Percentiles rank a stretch among this genome's conserved stretches.
Conservation (phyloP, 2,329 filamentous ascomycete species). For the Triangularia verruculosa region DNA sequence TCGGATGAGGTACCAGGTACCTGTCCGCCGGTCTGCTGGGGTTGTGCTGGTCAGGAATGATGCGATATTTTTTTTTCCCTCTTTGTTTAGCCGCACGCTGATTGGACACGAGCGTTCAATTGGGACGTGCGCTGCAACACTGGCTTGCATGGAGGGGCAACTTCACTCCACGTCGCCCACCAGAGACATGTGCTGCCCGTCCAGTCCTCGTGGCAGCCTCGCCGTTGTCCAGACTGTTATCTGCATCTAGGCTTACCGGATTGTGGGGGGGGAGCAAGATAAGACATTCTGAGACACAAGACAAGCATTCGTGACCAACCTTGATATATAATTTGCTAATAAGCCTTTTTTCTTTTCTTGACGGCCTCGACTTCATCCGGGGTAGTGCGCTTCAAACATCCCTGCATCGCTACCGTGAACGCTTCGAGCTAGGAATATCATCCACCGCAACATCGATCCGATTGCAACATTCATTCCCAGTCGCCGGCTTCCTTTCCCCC, state of each 20-base stretch:
- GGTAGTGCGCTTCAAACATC: slow-evolving; percentile 11
- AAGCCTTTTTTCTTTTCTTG: background rate
- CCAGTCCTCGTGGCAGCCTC: background rate
- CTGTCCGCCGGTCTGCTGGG: background rate
- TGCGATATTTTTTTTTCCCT: slow-evolving; percentile 24
- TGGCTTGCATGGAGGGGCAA: slow-evolving; percentile 12
- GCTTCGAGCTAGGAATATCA: background rate
- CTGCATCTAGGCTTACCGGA: background rate
- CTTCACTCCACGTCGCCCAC: background rate
- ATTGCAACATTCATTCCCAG: background rate
- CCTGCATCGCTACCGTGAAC: slow-evolving; percentile 8
- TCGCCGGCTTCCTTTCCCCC: background rate
- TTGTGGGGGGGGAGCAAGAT: background rate
- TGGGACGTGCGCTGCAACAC: slow-evolving; percentile 2
- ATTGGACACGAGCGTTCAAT: slow-evolving; percentile 20
- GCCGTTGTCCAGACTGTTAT: background rate
- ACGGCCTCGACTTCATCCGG: background rate
- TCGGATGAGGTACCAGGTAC: slow-evolving; percentile 10
- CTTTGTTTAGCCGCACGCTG: background rate
- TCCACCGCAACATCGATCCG: slow-evolving; percentile 5
- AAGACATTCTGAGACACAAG: background rate
- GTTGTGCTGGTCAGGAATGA: slow-evolving; percentile 12
- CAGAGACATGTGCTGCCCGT: background rate
- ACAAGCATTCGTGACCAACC: background rate
- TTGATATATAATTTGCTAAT: background rate